Percentiles rank a stretch among this genome's conserved stretches.
phyloP scores from a whole-genome alignment of 306 rosid species.

The Pyrus betulifolia region DNA sequence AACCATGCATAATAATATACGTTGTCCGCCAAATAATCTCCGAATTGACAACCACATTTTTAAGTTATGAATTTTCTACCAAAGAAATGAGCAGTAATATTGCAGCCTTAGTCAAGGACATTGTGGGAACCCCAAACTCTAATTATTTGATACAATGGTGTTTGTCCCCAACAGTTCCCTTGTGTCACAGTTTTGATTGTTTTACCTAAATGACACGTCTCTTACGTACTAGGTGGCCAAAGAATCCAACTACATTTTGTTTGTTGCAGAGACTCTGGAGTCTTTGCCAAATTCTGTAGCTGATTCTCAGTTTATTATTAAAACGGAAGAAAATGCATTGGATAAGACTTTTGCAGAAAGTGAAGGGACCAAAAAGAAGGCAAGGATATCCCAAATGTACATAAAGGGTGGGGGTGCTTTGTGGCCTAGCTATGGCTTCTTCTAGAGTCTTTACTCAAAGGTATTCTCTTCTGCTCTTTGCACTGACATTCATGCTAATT shows the following conservation, averaged over 20 bases:
- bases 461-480: slow-evolving; percentile 12
- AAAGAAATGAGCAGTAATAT: not conserved
- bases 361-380: not conserved
- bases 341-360: not conserved
- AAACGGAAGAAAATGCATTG: not conserved
- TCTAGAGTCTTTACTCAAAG: not conserved
- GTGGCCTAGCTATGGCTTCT: not conserved
- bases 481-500: slow-evolving; percentile 33
- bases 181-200: not conserved
- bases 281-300: not conserved
- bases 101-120: not conserved
- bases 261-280: not conserved
- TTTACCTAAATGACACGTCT: not conserved
- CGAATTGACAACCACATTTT: not conserved
- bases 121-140: not conserved
- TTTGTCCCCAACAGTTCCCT: not conserved
- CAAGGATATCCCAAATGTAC: slow-evolving; percentile 13
- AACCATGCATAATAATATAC: not conserved
- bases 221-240: not conserved
- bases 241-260: not conserved
- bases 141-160: not conserved
- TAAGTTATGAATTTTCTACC: not conserved
- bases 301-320: not conserved
- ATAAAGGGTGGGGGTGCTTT: not conserved
- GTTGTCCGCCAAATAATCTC: not conserved